Conservation (phyloP, 345 rosid genomes). For the Barbarea vulgaris region DNA sequence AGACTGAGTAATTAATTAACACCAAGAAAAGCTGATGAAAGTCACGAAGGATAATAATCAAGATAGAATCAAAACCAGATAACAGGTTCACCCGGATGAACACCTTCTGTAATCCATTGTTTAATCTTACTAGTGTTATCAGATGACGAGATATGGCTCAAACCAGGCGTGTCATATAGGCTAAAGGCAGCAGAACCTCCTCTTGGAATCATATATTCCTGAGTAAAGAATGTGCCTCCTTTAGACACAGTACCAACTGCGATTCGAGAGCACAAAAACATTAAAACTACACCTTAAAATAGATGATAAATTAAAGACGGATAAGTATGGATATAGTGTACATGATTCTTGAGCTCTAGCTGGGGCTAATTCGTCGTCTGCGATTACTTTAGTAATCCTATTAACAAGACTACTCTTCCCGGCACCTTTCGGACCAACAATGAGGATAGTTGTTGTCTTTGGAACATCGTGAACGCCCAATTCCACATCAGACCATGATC, state of each 20-base stretch:
- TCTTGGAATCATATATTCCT: constrained; percentile 73
- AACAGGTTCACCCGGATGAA: constrained; percentile 59
- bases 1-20: constrained; percentile 18
- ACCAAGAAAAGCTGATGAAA: neutral
- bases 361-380: constrained; percentile 56
- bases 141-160: constrained; percentile 41
- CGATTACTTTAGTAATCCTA: constrained; percentile 63
- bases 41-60: neutral
- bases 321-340: constrained; percentile 31
- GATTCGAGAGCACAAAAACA: neutral
- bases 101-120: constrained; percentile 67
- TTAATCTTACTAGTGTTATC: constrained; percentile 53
- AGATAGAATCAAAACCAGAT: constrained; percentile 49
- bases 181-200: constrained; percentile 62
- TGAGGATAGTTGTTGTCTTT: constrained; percentile 54
- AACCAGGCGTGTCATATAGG: constrained; percentile 68
- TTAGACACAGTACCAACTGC: constrained; percentile 51
- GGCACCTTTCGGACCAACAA: constrained; percentile 79
- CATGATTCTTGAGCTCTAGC: constrained; percentile 89
- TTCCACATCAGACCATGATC: constrained; percentile 55
- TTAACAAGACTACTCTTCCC: constrained; percentile 91
- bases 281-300: neutral
- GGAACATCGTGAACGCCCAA: constrained; percentile 54
- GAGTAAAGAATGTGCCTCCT: constrained; percentile 76
- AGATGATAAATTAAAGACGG: neutral